Evolutionary conservation across 2,329 filamentous ascomycete genomes (phyloP).

Genomic region (Aurifilum marmelostoma): DNA sequence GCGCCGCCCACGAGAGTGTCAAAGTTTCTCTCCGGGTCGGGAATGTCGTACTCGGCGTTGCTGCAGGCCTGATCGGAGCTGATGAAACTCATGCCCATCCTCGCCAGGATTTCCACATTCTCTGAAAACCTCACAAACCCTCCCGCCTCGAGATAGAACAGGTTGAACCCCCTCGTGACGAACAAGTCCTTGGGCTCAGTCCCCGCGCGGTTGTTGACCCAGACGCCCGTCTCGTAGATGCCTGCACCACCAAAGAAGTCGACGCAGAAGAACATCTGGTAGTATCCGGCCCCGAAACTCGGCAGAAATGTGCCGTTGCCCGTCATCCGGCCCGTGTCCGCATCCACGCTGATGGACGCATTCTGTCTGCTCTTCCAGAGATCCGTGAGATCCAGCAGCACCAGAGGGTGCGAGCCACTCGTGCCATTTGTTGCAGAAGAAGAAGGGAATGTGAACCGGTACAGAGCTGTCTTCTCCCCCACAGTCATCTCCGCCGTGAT

Average conservation of each 20-base stretch:
- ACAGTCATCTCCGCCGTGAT: slow-evolving; percentile 63
- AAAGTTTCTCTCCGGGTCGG: slow-evolving; percentile 61
- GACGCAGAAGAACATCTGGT: slow-evolving; percentile 62
- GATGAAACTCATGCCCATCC: slow-evolving; percentile 67
- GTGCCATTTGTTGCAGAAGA: slow-evolving; percentile 38
- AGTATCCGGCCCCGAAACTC: slow-evolving; percentile 64
- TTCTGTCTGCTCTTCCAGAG: slow-evolving; percentile 55
- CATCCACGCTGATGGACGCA: slow-evolving; percentile 53
- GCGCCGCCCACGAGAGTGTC: slow-evolving; percentile 52
- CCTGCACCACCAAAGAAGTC: slow-evolving; percentile 57
- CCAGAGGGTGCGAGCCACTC: slow-evolving; percentile 48
- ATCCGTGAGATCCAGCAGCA: slow-evolving; percentile 65
- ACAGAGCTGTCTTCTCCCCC: slow-evolving; percentile 64
- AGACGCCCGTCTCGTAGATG: slow-evolving; percentile 42
- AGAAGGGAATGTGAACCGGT: slow-evolving; percentile 61
- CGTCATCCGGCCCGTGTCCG: slow-evolving; percentile 54
- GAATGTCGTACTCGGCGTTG: slow-evolving; percentile 65
- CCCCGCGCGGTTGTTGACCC: slow-evolving; percentile 45
- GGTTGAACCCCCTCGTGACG: slow-evolving; percentile 46
- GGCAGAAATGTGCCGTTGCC: slow-evolving; percentile 62
- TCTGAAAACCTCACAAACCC: slow-evolving; percentile 60
- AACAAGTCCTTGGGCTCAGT: slow-evolving; percentile 43
- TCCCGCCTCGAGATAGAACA: slow-evolving; percentile 50
- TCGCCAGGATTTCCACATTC: slow-evolving; percentile 55
- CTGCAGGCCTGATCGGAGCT: slow-evolving; percentile 62